These are phyloP conservation scores for Botryotinia convoluta DNA, from an alignment of 2,329 filamentous ascomycete genomes.

Conservation along the genomic window DNA sequence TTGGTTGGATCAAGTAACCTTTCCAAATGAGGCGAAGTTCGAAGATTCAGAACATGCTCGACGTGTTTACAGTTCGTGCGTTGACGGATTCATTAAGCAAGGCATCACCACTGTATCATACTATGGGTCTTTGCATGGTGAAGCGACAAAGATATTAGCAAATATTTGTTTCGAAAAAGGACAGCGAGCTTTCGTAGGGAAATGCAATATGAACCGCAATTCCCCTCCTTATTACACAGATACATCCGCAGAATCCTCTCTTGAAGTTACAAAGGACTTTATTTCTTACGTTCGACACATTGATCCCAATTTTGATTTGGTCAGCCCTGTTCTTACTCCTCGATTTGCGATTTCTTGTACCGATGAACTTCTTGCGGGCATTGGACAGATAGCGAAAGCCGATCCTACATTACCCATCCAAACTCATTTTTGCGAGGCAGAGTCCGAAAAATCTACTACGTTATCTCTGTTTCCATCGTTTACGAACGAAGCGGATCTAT, in stretches of 20 bases:
- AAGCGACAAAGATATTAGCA: conserved; percentile 81
- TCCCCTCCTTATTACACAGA: conserved; percentile 58
- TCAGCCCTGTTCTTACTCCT: conserved; percentile 51
- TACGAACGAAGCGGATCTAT: conserved; percentile 57
- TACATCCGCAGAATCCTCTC: conserved; percentile 40
- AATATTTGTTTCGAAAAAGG: conserved; percentile 74
- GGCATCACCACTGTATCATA: conserved; percentile 90
- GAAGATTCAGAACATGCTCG: conserved; percentile 58
- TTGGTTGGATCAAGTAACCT: conserved; percentile 64
- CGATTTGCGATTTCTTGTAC: conserved; percentile 47
- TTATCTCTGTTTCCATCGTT: conserved; percentile 55
- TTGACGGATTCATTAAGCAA: conserved; percentile 75
- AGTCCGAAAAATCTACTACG: conserved; percentile 57
- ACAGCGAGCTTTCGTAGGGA: conserved; percentile 83
- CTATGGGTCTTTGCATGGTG: conserved; percentile 82
- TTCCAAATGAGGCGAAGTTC: conserved; percentile 67
- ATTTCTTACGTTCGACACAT: conserved; percentile 43
- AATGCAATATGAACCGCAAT: conserved; percentile 67
- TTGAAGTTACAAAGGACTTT: conserved; percentile 22
- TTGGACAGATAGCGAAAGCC: conserved; percentile 52
- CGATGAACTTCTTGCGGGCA: conserved; percentile 50
- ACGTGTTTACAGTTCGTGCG: conserved; percentile 70
- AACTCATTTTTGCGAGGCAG: conserved; percentile 66
- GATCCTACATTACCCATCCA: conserved; percentile 56
- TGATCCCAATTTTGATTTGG: conserved; percentile 45